Percentiles rank a stretch among this genome's conserved stretches.
Evolutionary conservation across 2,329 filamentous ascomycete genomes (phyloP).

Genomic region (Phaeosphaeria sp.): DNA sequence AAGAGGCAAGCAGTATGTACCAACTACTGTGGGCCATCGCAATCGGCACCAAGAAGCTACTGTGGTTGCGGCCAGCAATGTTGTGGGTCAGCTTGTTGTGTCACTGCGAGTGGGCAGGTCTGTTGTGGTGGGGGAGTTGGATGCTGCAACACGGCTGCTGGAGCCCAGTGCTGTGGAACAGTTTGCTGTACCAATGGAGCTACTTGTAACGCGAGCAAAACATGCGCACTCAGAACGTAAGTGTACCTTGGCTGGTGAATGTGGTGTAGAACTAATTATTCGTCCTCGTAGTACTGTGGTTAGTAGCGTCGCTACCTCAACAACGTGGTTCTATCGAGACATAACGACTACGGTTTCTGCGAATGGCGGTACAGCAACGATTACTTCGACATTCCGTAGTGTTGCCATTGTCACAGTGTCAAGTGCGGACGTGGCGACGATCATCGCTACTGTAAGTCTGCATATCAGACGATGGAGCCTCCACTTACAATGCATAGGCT

Average conservation of each 20-base stretch:
- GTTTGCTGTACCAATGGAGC: neutral
- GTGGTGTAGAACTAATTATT: neutral
- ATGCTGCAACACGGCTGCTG: neutral
- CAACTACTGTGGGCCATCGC: neutral
- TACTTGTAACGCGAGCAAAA: neutral
- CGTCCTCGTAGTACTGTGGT: neutral
- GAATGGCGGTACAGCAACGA: neutral
- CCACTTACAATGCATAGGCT: neutral
- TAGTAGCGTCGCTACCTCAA: neutral
- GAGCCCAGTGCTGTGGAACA: neutral
- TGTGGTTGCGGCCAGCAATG: neutral
- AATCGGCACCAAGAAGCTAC: neutral
- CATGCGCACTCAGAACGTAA: neutral
- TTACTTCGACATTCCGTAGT: neutral
- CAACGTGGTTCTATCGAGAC: neutral
- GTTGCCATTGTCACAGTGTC: neutral
- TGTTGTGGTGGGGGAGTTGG: neutral
- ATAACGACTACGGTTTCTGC: neutral
- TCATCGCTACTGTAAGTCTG: neutral
- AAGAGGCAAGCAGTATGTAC: neutral
- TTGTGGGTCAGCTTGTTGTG: neutral
- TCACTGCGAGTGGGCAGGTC: neutral
- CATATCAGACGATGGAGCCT: too few species aligned
- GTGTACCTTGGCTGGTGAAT: neutral
- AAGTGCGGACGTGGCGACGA: neutral